Base-by-base conservation (phyloP, 345 rosid species). In the Gossypium sturtianum region DNA sequence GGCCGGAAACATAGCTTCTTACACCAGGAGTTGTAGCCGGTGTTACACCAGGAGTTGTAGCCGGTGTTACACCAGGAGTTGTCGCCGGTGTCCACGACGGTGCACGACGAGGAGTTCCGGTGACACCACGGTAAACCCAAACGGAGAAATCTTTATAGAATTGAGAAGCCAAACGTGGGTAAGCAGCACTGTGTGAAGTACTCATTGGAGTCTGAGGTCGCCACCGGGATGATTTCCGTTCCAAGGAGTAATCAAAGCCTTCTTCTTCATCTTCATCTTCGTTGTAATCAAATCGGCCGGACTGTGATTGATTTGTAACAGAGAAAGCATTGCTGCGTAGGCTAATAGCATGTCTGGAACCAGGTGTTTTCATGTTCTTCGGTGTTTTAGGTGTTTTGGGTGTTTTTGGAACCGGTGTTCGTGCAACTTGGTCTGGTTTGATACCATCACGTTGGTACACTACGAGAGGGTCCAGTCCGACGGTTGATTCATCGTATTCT, bases 21-120 rank as follows among this genome's bases (percentile, higher is more conserved):
- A 67, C 1, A 20, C 72, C 1, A 22, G 66, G 59, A 44, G 49
- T 72, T 7, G 85, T 83, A 22, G 70, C 82, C 12, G 85, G 85
- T 7, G 88, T 86, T 66, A 72, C 57, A 51, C 80, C 88, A 1
- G 84, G 90, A 44, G 49, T 72, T 7, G 85, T 82, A 22, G 70
- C 82, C 12, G 85, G 85, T 7, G 88, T 86, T 66, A 74, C 57
- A 56, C 80, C 88, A 1, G 84, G 90, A 62, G 90, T 86, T 73
- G 82, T 83, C 5, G 84, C 90, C 2, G 88, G 91, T 47, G 88
- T 86, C 94, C 89, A 87, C 3, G 94, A 85, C 0, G 90, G 91
- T 12, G 71, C 82, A 1, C 78, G 87, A 17, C 54, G 85, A 48
- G 94, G 87, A 19, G 90, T 83, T 52, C 88, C 79, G 29, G 74